These are phyloP conservation scores for Nematocida sp. DNA, from an alignment of 371 early-diverging fungal species.

Conservation along the genomic window DNA sequence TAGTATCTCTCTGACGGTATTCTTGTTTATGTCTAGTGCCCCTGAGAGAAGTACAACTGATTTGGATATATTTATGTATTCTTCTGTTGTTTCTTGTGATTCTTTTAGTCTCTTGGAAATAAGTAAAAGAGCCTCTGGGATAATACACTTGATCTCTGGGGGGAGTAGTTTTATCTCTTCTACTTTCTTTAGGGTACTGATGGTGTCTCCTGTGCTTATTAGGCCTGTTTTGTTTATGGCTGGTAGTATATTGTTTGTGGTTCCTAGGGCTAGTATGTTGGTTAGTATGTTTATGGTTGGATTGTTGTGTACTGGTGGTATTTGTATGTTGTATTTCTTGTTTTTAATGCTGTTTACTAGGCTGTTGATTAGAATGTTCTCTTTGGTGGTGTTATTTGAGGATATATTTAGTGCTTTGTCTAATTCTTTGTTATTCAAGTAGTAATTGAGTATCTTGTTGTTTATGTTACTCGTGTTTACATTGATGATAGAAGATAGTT, in stretches of 20 bases:
- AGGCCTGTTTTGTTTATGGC: constrained; percentile 25
- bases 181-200: constrained; percentile 6
- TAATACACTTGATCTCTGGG: not conserved
- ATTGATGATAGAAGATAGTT: constrained; percentile 9
- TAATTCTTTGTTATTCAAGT: constrained; percentile 27
- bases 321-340: constrained; percentile 10
- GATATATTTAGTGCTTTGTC: constrained; percentile 46
- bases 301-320: constrained; percentile 18
- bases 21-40: constrained; percentile 25
- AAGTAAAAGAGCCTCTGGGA: constrained; percentile 1
- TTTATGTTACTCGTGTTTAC: not conserved
- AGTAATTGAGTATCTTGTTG: constrained; percentile 22
- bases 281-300: constrained; percentile 10
- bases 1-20: constrained; percentile 22
- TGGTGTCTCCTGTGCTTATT: not conserved
- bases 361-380: constrained; percentile 10
- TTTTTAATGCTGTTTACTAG: constrained; percentile 39
- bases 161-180: not conserved
- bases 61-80: constrained; percentile 23
- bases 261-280: constrained; percentile 15
- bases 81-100: not conserved
- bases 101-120: constrained; percentile 17
- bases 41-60: constrained; percentile 36
- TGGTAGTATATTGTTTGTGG: not conserved
- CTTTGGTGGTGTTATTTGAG: not conserved